Evolutionary conservation across 2,329 filamentous ascomycete genomes (phyloP), one percentile per base, ranked within the genome.

Genomic region (Fusarium sp.): DNA sequence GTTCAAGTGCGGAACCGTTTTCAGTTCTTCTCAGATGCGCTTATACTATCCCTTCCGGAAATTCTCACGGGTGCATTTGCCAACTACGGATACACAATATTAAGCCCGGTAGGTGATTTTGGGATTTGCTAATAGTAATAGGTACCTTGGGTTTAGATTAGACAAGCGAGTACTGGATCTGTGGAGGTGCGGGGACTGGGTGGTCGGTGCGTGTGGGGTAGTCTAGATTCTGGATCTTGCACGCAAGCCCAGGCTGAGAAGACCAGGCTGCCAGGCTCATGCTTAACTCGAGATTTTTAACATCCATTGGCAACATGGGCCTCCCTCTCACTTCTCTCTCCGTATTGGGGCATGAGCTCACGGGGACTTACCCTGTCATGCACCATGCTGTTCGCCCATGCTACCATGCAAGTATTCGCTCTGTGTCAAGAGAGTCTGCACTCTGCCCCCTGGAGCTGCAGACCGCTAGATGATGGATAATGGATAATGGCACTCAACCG

Each of bases 181-280:
- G 68, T 72, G 71, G 69, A 73, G 63, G 71, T 74, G 72, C 72
- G 72, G 72, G 73, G 72, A 70, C 63, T 58, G 50, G 50, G 41
- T 68, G 63, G 67, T 57, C 62, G 44, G 61, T 69, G 64, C 67
- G 60, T 74, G 72, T 74, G 72, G 72, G 72, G 72, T 72, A 74
- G 64, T 58, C 49, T 57, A 73, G 64, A 57, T 55, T 57, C 67
- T 52, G 65, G 68, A 66, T 67, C 61, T 73, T 35, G 42, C 49
- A 53, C 38, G 52, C 62, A 65, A 53, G 24, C 52, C 59, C 61
- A 29, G 60, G 49, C 46, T 57, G 35, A 57, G 35, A 42, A 44
- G 39, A 41, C 24, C 26, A 38, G 44, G 9, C 58, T 57, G n/a
- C n/a, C 41, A 49, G 28, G 28, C 41, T 60, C 28, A 29, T 23